Evolutionary conservation across 179 eudicot genomes (phyloP), one percentile per base, ranked within the genome.

Genomic region (Actinidia arguta): DNA sequence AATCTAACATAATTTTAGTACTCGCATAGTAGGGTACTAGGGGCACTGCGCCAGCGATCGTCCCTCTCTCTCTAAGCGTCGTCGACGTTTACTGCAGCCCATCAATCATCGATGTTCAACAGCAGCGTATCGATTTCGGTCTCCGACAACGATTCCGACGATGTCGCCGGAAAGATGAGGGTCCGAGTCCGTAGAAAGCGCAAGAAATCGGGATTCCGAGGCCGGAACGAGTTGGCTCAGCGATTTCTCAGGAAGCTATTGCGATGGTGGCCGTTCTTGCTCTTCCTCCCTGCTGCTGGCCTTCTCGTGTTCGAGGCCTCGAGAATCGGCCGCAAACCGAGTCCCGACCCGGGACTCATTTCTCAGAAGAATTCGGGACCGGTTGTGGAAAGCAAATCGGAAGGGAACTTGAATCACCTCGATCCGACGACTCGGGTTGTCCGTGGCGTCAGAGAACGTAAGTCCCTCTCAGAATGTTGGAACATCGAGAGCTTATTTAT

Each of bases 391-490:
- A 83, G 64, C 74, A 89, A 86, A 22, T 58, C 85, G 71, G 70
- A 78, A 12, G 88, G 84, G 16, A 94, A 96, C 27, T 88, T 96
- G 87, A 85, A 92, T 76, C 93, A 92, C 42, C 82, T 91, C 11
- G 93, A 94, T 86, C 94, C 91, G 31, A 82, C 86, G 6, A 90
- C 93, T 75, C 90, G 83, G 47, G 82, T 89, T 68, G 87, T 92
- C 75, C 87, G 87, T 63, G 98, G 98, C 76, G 95, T 90, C 68
- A 94, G 88, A 86, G 82, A 94, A 85, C 95, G 99, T 93, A 82
- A 91, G 95, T 86, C 36, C 67, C 42, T 76, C 72, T 66, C 54
- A 50, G n/a, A 44, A 47, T 55, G 10, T 42, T 8, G 47, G 8
- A 18, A 56, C 24, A 18, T 17, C 16, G 27, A 20, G 9, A 17